Conservation (phyloP, 164 flowering plant genomes). For the Paratinospora sagittata region DNA sequence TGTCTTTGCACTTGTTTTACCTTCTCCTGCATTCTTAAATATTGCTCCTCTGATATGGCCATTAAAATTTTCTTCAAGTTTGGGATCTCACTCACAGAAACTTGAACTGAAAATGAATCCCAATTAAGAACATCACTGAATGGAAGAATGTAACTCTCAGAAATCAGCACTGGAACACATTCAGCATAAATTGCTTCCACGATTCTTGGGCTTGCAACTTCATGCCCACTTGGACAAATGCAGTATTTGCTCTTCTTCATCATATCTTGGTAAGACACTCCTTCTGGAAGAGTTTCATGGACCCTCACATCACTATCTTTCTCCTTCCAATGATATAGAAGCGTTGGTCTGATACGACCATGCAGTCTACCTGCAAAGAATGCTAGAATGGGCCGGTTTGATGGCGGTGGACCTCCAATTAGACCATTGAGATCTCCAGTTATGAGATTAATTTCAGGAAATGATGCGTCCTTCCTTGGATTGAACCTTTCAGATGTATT, state of each 20-base stretch:
- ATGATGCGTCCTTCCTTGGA: slow-evolving; percentile 14
- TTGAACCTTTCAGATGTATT: slow-evolving; percentile 10
- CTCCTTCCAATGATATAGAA: slow-evolving; percentile 16
- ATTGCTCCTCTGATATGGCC: slow-evolving; percentile 16
- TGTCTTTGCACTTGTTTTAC: slow-evolving; percentile 21
- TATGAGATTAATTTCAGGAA: slow-evolving; percentile 16
- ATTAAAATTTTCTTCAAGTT: slow-evolving; percentile 22
- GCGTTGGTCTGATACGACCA: slow-evolving; percentile 3
- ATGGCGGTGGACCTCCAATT: slow-evolving; percentile 14
- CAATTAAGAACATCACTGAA: slow-evolving; percentile 14
- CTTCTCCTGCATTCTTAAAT: slow-evolving; percentile 20
- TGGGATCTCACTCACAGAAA: slow-evolving; percentile 20
- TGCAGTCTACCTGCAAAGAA: slow-evolving; percentile 11
- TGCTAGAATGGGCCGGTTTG: too few species aligned
- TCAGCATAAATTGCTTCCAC: not conserved
- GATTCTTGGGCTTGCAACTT: slow-evolving; percentile 2
- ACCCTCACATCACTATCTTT: slow-evolving; percentile 13
- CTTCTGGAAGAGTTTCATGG: slow-evolving; percentile 7
- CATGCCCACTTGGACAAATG: slow-evolving; percentile 21
- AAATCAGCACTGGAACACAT: slow-evolving; percentile 13
- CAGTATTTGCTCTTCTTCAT: slow-evolving; percentile 20
- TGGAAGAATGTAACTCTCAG: slow-evolving; percentile 18
- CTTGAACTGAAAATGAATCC: slow-evolving; percentile 19
- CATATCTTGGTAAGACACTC: slow-evolving; percentile 14
- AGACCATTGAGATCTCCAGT: slow-evolving; percentile 8